These are phyloP conservation scores for Periconia sp. DNA, from an alignment of 2,329 filamentous ascomycete genomes.

Conservation along the genomic window DNA sequence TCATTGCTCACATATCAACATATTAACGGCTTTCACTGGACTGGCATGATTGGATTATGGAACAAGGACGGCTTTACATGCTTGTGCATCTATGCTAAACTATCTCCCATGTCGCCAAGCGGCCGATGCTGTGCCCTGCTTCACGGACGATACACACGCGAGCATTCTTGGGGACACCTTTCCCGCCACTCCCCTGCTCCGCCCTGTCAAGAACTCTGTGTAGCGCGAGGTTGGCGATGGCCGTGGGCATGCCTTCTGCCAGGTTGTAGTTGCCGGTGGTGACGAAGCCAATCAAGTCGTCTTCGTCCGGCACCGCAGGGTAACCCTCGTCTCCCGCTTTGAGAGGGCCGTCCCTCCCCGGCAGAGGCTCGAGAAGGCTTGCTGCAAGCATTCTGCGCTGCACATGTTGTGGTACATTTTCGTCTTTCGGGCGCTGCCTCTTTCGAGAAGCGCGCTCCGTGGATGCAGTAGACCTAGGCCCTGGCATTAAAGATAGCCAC, in stretches of 20 bases:
- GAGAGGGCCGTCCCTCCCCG: constrained; percentile 9
- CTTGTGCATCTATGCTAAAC: too few species aligned
- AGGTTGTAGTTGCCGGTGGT: constrained; percentile 87
- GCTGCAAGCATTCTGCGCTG: constrained; percentile 30
- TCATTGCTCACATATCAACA: too few species aligned
- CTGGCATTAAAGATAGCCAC: constrained; percentile 71
- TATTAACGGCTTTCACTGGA: too few species aligned
- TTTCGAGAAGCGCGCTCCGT: neutral
- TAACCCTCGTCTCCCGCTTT: constrained; percentile 52
- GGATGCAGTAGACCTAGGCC: constrained; percentile 3
- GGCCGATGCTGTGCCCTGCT: constrained; percentile 77
- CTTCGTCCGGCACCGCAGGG: constrained; percentile 72
- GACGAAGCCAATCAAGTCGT: constrained; percentile 87
- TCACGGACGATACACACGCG: constrained; percentile 80
- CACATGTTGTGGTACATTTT: constrained; percentile 21
- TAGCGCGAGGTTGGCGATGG: constrained; percentile 73
- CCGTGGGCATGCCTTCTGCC: constrained; percentile 74
- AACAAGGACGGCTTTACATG: too few species aligned
- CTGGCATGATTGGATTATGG: too few species aligned
- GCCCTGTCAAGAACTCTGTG: constrained; percentile 60
- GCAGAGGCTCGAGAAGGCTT: constrained; percentile 27
- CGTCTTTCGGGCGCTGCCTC: constrained; percentile 1
- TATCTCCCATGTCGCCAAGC: constrained; percentile 79
- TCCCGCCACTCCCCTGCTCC: constrained; percentile 38
- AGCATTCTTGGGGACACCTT: constrained; percentile 30